Base-by-base conservation (phyloP, 208 protist species). In the Leishmania turanica region DNA sequence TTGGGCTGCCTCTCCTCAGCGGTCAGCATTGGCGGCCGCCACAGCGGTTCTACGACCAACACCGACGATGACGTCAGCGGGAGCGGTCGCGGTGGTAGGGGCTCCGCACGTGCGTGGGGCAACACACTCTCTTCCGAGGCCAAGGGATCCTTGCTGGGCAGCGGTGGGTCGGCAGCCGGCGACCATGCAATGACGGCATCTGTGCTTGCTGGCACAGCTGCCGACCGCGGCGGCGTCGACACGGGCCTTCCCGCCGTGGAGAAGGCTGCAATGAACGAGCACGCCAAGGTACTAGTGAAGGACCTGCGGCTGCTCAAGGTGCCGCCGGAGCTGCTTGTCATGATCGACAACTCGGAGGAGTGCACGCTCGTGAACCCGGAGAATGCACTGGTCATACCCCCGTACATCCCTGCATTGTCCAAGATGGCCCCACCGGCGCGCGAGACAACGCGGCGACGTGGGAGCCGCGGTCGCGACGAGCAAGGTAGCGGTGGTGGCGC, bases 341-440 rank as follows among this genome's bases (percentile, higher is more conserved):
- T 96, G 92, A 90, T 97, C 49, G 94, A 97, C 83, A 97, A 97
- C 82, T 88, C 81, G 6, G 91, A 96, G 77, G 91, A 96, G 81
- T 96, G 90, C 83, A 91, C 89, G 58, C 79, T 93, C 34, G 83
- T 93, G 13, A 96, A 96, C 74, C 86, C 92, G 31, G 91, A 96
- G 37, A 97, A 96, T 82, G 91, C 92, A 1, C 79, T 97, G 21
- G 87, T 97, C 62, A 86, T 97, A 40, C 81, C 92, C 17, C 92
- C 94, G 2, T 97, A 89, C 84, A 91, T 95, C 66, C 94, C 94
- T 0, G 89, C 92, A 19, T 47, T 84, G 27, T 85, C 80, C 49
- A 81, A 75, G 71, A 74, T 45, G 8, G 42, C 54, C 6, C 2
- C 56, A 11, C 54, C 37, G 54, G 42, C 62, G 40, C 74, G 49